A percentile compares a stretch with the other conserved stretches of the same genome.
Evolutionary conservation across 208 protist species (phyloP).

Genomic region (Leptomonas pyrrhocoris): DNA sequence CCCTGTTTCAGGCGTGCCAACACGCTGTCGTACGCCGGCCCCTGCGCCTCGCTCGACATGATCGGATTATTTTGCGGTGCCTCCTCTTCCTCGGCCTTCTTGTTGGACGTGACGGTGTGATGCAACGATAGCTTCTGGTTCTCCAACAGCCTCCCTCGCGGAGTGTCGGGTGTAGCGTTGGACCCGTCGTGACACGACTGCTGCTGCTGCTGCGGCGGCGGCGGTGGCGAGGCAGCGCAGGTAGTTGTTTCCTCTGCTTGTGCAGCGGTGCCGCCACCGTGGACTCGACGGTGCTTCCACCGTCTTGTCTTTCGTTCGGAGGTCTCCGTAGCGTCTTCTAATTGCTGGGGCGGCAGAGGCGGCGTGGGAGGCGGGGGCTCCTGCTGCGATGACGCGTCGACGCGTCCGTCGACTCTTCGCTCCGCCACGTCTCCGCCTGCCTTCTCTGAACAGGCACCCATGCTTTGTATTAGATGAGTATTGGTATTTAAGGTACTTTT

Average conservation of each 20-base stretch:
- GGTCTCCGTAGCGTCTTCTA: too few relatives aligned
- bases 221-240: too few relatives aligned
- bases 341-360: too few relatives aligned
- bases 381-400: neutral
- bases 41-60: neutral
- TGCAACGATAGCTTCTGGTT: neutral
- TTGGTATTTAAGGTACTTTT: too few relatives aligned
- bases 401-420: neutral
- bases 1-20: conserved; percentile 16
- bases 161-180: too few relatives aligned
- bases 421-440: neutral
- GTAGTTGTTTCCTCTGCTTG: too few relatives aligned
- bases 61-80: neutral
- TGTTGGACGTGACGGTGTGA: neutral
- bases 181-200: too few relatives aligned
- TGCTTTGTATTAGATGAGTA: too few relatives aligned
- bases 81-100: neutral
- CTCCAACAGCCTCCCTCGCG: neutral
- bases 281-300: too few relatives aligned
- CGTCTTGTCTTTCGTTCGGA: too few relatives aligned
- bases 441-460: neutral
- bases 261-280: too few relatives aligned
- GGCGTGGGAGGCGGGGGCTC: neutral
- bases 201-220: too few relatives aligned
- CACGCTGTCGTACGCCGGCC: neutral